A percentile compares a stretch with the other conserved stretches of the same genome.
Conservation (phyloP, 1,284 basidiomycete genomes). For the Ceratobasidium sp. region DNA sequence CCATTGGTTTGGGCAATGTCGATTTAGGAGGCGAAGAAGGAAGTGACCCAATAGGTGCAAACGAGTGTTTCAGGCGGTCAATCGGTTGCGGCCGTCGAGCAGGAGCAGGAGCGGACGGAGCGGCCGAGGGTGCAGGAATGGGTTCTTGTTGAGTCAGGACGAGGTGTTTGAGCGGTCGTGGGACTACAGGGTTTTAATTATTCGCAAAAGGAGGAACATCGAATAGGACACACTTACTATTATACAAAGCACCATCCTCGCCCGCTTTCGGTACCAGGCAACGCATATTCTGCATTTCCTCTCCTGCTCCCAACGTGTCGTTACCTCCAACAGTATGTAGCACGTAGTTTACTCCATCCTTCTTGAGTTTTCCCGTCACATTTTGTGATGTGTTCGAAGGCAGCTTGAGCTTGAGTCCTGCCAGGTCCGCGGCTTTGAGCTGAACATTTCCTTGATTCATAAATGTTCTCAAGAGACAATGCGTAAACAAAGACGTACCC, state of each 20-base stretch:
- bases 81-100: slow-evolving; percentile 39
- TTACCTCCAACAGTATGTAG: slow-evolving; percentile 1
- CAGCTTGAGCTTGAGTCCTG: slow-evolving; percentile 36
- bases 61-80: slow-evolving; percentile 39
- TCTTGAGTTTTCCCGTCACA: slow-evolving; percentile 33
- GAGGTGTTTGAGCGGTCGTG: slow-evolving; percentile 37
- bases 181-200: slow-evolving; percentile 24
- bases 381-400: background rate
- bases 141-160: slow-evolving; percentile 38
- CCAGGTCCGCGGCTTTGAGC: slow-evolving; percentile 40
- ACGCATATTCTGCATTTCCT: slow-evolving; percentile 37
- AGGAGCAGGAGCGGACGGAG: slow-evolving; percentile 6
- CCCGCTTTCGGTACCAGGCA: slow-evolving; percentile 33
- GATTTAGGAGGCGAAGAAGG: slow-evolving; percentile 6
- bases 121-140: slow-evolving; percentile 21
- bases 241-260: slow-evolving; percentile 19
- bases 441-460: too few relatives aligned
- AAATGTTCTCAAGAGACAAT: too few relatives aligned
- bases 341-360: background rate
- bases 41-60: slow-evolving; percentile 37
- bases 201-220: background rate
- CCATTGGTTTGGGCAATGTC: slow-evolving; percentile 9
- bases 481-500: too few relatives aligned
- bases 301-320: slow-evolving; percentile 15
- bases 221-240: background rate